Evolutionary conservation across 768 basidiomycete species (phyloP), one percentile per base, ranked within the genome.

Genomic region (Pisolithus albus): DNA sequence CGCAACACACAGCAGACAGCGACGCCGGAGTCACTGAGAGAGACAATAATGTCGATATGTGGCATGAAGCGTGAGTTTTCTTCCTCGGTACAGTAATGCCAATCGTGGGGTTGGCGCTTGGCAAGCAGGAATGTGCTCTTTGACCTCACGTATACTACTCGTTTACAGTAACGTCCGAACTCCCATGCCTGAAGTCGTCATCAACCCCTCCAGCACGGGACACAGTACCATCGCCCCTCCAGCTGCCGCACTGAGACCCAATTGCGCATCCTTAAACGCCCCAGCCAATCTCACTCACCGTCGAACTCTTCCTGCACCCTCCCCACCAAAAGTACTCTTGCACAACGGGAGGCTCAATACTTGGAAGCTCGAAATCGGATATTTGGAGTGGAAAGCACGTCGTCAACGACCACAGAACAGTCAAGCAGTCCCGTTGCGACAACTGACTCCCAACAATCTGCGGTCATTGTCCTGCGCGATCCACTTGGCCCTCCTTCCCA

Each of bases 261-360:
- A 8, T 72, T 88, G 59, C 81, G 81, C 37, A 88, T 89, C 51
- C 75, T 90, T 13, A 90, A 88, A 64, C 83, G 87, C 6, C 83
- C 83, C 62, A 63, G 18, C 55, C 43, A 57, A 7, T 40, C 66
- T 34, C 42, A 60, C 6, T 40, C 68, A 13, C 39, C 59, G 7
- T 49, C 58, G 1, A 45, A 9, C 13, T 8, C 7, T 6, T 24
- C 43, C 3, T 28, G 28, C 6, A 16, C 21, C 2, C n/a, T 19
- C 15, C 53, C 58, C 15, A 56, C 61, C 21, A 53, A 70, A 39
- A 59, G 64, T 10, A 54, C 71, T 8, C 69, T 86, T 3, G 76
- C 80, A 32, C 83, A 86, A 50, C 78, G 86, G 39, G 86, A 88
- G 62, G 83, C 79, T 16, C 76, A 81, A 49, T 90, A 90, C 63